phyloP scores from a whole-genome alignment of 768 basidiomycete genomes.

The Russula earlei region DNA sequence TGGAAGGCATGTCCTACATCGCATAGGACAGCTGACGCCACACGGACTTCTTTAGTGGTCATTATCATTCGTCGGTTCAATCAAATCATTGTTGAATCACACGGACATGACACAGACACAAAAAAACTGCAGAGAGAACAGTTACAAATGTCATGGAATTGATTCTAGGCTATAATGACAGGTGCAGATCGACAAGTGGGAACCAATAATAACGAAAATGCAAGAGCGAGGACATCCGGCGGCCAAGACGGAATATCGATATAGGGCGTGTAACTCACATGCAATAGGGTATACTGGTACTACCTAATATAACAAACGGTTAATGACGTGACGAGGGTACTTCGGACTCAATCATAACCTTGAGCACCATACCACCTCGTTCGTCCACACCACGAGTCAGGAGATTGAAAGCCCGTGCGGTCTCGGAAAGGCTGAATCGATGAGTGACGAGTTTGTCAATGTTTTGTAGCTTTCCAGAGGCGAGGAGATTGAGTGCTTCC shows the following conservation, averaged over 20 bases:
- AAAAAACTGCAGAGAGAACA: not conserved
- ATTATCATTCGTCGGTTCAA: not conserved
- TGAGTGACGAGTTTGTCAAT: conserved; percentile 75
- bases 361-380: conserved; percentile 73
- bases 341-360: conserved; percentile 64
- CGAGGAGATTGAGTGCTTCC: conserved; percentile 62
- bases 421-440: conserved; percentile 54
- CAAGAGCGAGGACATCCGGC: not conserved
- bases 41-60: too few species aligned
- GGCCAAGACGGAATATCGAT: not conserved
- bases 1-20: too few species aligned
- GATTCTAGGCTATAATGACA: conserved; percentile 14
- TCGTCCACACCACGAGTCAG: conserved; percentile 71
- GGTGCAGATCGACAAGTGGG: not conserved
- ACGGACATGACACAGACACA: not conserved
- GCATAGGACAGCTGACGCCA: too few species aligned
- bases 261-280: not conserved
- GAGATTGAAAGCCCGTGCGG: conserved; percentile 73
- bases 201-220: conserved; percentile 8
- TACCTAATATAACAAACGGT: conserved; percentile 6
- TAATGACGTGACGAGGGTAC: conserved; percentile 2
- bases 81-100: not conserved
- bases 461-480: conserved; percentile 52
- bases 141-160: not conserved
- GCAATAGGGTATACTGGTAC: conserved; percentile 15